Base-by-base conservation (phyloP, 1,284 basidiomycete species). In the Phellopilus nigrolimitatus region DNA sequence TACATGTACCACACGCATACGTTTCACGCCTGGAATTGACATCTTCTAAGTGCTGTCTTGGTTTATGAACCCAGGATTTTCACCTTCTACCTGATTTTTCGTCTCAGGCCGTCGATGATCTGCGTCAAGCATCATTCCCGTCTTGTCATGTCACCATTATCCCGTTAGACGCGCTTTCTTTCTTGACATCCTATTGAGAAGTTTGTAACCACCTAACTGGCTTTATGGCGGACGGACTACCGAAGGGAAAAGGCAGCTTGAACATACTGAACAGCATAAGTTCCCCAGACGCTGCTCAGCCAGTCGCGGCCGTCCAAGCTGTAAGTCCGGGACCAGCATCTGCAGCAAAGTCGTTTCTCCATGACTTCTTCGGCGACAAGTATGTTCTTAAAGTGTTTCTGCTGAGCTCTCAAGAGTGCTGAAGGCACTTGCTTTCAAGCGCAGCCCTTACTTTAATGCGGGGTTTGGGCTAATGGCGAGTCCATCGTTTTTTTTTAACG, bases 401-500 rank as follows among this genome's bases (percentile, higher is more conserved):
- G 25, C 38, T n/a, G n/a, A 41, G 42, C 12, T 51, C 19, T 17
- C 7, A 38, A 51, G 19, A n/a, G 40, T 22, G 55, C 44, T 52
- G 17, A 44, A 50, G 42, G 33, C 47, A 43, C 52, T 59, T 60
- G 48, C 57, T 52, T 61, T 66, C 62, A 71, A 74, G 70, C 63
- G 61, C 59, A 97, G 94, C 65, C 94, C 92, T 30, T 93, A 91
- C 70, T 97, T 98, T 61, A 91, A 94, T 62, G 95, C 95, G 45
- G 95, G 94, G 22, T 95, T 95, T 59, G 95, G 94, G 41, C 78
- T 98, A 17, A 95, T 97, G 92, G 94, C 94, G 57, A 60, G 75
- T 37, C 7, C 61, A 39, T 21, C 10, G 25, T 44, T 12, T 9
- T 13, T 15, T 27, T 6, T 6, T 4, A 27, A 30, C 24, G 6